Evolutionary conservation across 129 eudicot species (phyloP), one percentile per base, ranked within the genome.

Genomic region (carrot (Daucus carota)): DNA sequence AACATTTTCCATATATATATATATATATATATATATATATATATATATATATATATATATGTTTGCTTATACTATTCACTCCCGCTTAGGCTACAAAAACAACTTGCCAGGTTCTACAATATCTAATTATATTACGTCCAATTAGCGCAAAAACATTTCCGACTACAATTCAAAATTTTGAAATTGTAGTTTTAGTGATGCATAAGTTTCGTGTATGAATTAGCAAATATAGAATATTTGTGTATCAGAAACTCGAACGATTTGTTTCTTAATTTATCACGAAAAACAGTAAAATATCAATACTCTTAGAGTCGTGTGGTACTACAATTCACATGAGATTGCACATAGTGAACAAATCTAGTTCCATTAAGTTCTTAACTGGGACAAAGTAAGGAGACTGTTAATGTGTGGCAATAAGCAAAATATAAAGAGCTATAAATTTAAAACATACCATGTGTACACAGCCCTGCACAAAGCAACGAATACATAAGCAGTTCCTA

Each of bases 391-490:
- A 5, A 63, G 11, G 65, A 63, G 22, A 63, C 20, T 62, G 18
- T 28, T 12, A 63, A 62, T 62, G 20, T 1, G 17, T 17, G 76
- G 47, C 71, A 24, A 69, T 47, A 34, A 67, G 14, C 10, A 52
- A 60, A n/a, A 26, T 26, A 10, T n/a, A 44, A 41, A 44, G 70
- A 63, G 40, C 76, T 43, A 33, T 48, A 73, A 41, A 32, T 57
- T 20, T 22, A 70, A 40, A 57, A 75, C 92, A 65, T 93, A 93
- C 98, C 96, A 87, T 36, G 45, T 88, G 90, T 34, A 90, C 81
- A 85, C 88, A 93, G 83, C 86, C 88, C 77, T 90, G 96, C 50
- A 88, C 79, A 75, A 93, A 90, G 85, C 92, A 88, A 65, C 84
- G 83, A 50, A 87, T 85, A 77, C 95, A 93, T 63, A 88, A 60